phyloP scores from a whole-genome alignment of 495 filamentous ascomycete genomes.

The Penicillium ucsense region DNA sequence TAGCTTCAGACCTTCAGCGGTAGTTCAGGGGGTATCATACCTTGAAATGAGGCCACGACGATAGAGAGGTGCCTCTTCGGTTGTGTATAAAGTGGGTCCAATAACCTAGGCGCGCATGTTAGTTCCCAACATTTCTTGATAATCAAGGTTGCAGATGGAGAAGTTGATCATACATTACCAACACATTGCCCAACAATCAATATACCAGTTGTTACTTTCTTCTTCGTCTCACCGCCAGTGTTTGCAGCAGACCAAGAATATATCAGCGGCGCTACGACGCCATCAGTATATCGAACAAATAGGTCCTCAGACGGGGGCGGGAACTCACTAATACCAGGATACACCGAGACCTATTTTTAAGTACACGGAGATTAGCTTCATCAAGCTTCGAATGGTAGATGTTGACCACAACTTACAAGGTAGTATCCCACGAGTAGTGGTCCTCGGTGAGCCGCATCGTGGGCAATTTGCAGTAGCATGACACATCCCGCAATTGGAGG shows the following conservation, averaged over 20 bases:
- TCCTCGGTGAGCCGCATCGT: conserved; percentile 33
- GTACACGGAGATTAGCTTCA: background rate
- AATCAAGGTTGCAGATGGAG: background rate
- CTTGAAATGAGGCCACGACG: conserved; percentile 44
- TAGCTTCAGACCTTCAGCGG: background rate
- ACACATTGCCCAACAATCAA: conserved; percentile 49
- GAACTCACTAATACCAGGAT: conserved; percentile 41
- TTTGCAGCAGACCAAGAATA: conserved; percentile 56
- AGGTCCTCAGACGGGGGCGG: background rate
- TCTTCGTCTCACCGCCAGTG: conserved; percentile 56
- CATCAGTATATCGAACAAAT: background rate
- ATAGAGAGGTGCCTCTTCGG: conserved; percentile 46
- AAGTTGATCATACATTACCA: conserved; percentile 41
- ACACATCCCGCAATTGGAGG: conserved; percentile 47
- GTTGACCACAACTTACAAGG: conserved; percentile 21
- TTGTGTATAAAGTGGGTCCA: conserved; percentile 50
- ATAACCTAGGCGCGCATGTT: conserved; percentile 30
- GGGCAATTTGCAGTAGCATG: conserved; percentile 42
- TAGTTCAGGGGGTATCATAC: conserved; percentile 6
- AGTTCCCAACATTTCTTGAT: background rate
- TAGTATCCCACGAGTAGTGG: conserved; percentile 51
- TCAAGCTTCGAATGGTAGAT: background rate
- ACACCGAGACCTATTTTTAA: conserved; percentile 41
- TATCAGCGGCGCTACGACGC: conserved; percentile 43
- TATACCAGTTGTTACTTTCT: conserved; percentile 48